Evolutionary conservation across 1,284 basidiomycete species (phyloP).

Genomic region (Trametes pubescens): DNA sequence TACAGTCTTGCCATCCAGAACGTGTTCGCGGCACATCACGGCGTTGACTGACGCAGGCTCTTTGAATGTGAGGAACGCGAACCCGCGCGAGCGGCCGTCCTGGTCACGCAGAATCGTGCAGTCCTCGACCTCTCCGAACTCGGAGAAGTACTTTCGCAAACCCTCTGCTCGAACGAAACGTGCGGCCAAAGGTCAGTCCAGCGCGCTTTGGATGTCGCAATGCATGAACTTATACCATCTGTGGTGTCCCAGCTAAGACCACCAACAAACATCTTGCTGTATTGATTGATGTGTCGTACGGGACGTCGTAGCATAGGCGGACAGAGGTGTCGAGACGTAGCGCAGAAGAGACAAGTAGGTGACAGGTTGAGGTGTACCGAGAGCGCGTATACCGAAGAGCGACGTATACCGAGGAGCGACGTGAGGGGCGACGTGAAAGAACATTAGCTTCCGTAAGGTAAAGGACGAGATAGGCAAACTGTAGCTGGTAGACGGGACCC

Average conservation of each 20-base stretch:
- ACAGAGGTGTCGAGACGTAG: slow-evolving; percentile 17
- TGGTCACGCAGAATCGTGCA: slow-evolving; percentile 95
- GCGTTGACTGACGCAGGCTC: slow-evolving; percentile 79
- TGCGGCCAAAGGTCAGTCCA: slow-evolving; percentile 13
- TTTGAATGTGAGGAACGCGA: slow-evolving; percentile 93
- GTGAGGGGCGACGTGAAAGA: slow-evolving; percentile 39
- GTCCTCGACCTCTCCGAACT: slow-evolving; percentile 85
- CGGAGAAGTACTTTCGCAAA: slow-evolving; percentile 70
- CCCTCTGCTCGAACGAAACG: slow-evolving; percentile 57
- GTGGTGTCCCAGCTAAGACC: slow-evolving; percentile 97
- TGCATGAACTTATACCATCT: slow-evolving; percentile 70
- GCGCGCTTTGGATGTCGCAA: neutral
- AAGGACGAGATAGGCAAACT: slow-evolving; percentile 37
- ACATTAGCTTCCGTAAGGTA: slow-evolving; percentile 43
- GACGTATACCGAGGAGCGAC: slow-evolving; percentile 31
- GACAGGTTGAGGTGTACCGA: slow-evolving; percentile 39
- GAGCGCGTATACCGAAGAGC: slow-evolving; percentile 2
- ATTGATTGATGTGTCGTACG: slow-evolving; percentile 28
- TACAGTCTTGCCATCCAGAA: slow-evolving; percentile 84
- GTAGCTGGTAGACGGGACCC: slow-evolving; percentile 26
- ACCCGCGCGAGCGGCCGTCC: slow-evolving; percentile 88
- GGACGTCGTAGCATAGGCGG: slow-evolving; percentile 27
- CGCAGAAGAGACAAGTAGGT: slow-evolving; percentile 33
- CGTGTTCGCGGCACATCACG: slow-evolving; percentile 85
- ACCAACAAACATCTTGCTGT: slow-evolving; percentile 97